phyloP scores from a whole-genome alignment of 1,284 basidiomycete genomes.

The Omphalotus olearius region DNA sequence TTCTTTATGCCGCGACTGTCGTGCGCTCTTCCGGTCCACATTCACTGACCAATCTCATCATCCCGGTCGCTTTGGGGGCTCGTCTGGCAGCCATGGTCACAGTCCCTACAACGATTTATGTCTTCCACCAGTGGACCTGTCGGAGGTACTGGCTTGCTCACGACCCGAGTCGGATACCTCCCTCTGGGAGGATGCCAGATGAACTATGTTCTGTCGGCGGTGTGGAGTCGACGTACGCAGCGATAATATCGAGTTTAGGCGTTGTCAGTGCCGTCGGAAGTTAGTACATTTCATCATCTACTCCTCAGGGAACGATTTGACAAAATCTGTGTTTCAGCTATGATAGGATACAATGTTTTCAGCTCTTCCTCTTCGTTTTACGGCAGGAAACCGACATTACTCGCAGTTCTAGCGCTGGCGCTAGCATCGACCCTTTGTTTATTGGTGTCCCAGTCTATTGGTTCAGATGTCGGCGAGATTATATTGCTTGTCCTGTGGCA shows the following conservation, averaged over 20 bases:
- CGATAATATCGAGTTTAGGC: constrained; percentile 16
- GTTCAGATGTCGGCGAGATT: constrained; percentile 10
- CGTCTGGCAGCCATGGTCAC: constrained; percentile 20
- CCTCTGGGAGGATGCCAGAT: constrained; percentile 12
- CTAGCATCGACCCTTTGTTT: constrained; percentile 18
- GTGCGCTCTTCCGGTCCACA: constrained; percentile 1
- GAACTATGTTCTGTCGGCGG: constrained; percentile 22
- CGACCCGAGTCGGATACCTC: constrained; percentile 16
- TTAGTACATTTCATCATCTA: constrained; percentile 15
- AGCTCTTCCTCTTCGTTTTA: constrained; percentile 23
- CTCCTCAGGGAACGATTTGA: no score
- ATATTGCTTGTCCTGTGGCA: constrained; percentile 20
- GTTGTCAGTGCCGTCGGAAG: constrained; percentile 18
- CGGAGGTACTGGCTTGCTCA: constrained; percentile 20
- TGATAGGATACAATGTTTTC: constrained; percentile 18
- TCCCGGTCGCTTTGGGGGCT: constrained; percentile 24
- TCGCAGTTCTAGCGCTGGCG: constrained; percentile 17
- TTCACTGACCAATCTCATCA: constrained; percentile 19
- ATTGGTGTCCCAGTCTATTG: constrained; percentile 17
- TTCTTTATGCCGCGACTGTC: not conserved
- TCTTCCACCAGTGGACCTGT: constrained; percentile 24
- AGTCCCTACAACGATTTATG: constrained; percentile 25
- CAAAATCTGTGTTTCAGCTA: constrained; percentile 9
- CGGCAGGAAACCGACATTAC: constrained; percentile 27
- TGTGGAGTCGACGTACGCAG: constrained; percentile 20